phyloP scores from a whole-genome alignment of 345 rosid species.

The Draba incana region DNA sequence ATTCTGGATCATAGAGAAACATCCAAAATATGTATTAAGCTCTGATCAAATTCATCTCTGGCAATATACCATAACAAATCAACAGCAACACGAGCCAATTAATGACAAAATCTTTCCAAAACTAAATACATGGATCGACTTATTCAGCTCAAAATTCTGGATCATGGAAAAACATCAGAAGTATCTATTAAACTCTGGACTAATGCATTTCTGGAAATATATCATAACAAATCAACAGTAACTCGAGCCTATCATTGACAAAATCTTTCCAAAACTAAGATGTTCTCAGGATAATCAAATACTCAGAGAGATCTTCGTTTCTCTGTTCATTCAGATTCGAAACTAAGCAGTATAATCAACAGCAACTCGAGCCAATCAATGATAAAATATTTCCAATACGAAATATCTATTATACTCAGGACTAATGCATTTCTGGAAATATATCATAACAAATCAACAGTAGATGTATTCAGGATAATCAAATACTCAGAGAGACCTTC shows the following conservation, averaged over 20 bases:
- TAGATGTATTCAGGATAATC: no score
- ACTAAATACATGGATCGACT: no score
- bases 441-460: no score
- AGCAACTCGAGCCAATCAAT: no score
- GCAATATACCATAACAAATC: neutral
- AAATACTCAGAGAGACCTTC: no score
- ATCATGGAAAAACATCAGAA: neutral
- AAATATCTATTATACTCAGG: no score
- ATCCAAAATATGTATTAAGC: conserved; percentile 1
- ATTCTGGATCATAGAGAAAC: conserved; percentile 50
- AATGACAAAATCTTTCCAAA: conserved; percentile 5
- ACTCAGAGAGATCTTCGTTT: neutral
- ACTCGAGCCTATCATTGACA: conserved; percentile 14
- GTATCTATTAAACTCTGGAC: conserved; percentile 12
- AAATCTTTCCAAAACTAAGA: neutral
- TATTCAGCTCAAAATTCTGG: conserved; percentile 81
- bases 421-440: no score
- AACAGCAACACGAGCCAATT: conserved; percentile 14
- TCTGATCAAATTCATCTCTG: conserved; percentile 1
- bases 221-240: neutral
- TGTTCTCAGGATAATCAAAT: no score
- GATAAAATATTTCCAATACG: no score
- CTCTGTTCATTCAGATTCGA: neutral
- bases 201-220: neutral
- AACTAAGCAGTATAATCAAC: neutral